These are phyloP conservation scores for Meyerozyma guilliermondii DNA, from an alignment of 1,139 yeast genomes.

Conservation along the genomic window DNA sequence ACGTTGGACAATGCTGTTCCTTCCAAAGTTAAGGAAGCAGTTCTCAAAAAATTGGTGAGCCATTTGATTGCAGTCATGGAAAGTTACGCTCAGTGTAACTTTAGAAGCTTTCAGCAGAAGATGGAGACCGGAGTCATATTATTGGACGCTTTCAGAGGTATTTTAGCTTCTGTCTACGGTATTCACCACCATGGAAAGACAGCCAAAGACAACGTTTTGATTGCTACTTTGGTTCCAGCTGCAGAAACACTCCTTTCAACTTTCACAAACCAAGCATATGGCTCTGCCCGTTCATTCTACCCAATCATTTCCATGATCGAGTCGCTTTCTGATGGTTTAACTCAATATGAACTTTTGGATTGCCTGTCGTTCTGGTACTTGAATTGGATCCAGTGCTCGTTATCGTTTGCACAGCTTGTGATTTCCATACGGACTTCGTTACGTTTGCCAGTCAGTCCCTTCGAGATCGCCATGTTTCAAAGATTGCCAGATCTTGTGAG, in stretches of 20 bases:
- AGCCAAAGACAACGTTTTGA: conserved; percentile 18
- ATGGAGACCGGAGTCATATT: conserved; percentile 58
- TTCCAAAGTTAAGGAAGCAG: conserved; percentile 44
- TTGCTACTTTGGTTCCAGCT: conserved; percentile 19
- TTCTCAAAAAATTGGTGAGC: conserved; percentile 49
- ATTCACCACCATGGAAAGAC: conserved; percentile 15
- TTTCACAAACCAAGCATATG: background rate
- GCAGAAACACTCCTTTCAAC: conserved; percentile 19
- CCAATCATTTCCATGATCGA: conserved; percentile 54
- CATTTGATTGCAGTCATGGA: conserved; percentile 69
- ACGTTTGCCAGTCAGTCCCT: conserved; percentile 50
- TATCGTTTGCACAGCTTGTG: conserved; percentile 37
- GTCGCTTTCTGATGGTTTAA: conserved; percentile 32
- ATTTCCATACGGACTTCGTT: conserved; percentile 52
- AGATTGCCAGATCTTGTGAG: conserved; percentile 54
- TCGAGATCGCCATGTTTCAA: conserved; percentile 58
- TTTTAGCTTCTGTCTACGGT: conserved; percentile 54
- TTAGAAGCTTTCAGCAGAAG: conserved; percentile 50
- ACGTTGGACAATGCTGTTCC: conserved; percentile 32
- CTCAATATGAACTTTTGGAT: conserved; percentile 39
- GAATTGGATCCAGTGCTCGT: conserved; percentile 39
- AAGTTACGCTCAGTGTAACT: conserved; percentile 69
- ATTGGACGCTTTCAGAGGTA: conserved; percentile 50
- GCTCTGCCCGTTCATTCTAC: conserved; percentile 51
- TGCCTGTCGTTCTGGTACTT: conserved; percentile 36